These are phyloP conservation scores for Blastocystis sp. DNA, from an alignment of 352 stramenopile species.

Conservation along the genomic window DNA sequence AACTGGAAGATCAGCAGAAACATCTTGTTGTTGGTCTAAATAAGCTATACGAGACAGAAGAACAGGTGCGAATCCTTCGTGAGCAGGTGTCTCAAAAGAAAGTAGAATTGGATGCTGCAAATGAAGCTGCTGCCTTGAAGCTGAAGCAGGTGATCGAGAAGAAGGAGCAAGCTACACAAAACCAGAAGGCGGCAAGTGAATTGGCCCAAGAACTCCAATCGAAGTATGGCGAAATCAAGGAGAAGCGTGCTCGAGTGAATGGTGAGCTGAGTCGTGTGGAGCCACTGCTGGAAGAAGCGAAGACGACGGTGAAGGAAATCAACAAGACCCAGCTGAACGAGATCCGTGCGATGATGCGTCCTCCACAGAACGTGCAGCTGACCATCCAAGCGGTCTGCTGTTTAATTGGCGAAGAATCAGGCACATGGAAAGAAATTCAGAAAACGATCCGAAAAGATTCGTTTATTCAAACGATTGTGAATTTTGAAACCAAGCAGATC, in stretches of 20 bases:
- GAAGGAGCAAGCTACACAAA: conserved; percentile 84
- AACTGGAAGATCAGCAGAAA: conserved; percentile 87
- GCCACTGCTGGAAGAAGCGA: conserved; percentile 87
- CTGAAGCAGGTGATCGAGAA: conserved; percentile 78
- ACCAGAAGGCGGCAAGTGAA: conserved; percentile 87
- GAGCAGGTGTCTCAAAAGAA: conserved; percentile 65
- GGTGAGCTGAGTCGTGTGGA: conserved; percentile 91
- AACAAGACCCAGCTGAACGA: conserved; percentile 97
- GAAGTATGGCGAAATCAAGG: conserved; percentile 89
- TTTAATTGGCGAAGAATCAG: conserved; percentile 91
- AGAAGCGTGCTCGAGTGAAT: conserved; percentile 85
- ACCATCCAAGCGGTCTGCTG: conserved; percentile 92
- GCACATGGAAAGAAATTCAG: conserved; percentile 91
- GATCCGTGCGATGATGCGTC: conserved; percentile 86
- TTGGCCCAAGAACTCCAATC: conserved; percentile 85
- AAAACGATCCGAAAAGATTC: conserved; percentile 91
- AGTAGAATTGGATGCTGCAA: conserved; percentile 63
- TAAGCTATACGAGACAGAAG: conserved; percentile 93
- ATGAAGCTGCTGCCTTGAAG: conserved; percentile 62
- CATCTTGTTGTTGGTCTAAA: conserved; percentile 95
- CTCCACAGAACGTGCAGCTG: conserved; percentile 88
- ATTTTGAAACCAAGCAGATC: conserved; percentile 95
- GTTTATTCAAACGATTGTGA: conserved; percentile 97
- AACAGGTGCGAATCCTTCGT: conserved; percentile 84
- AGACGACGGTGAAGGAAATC: conserved; percentile 92